A percentile compares a stretch with the other conserved stretches of the same genome.
Evolutionary conservation across 768 basidiomycete species (phyloP).

Genomic region (Boletales sp.): DNA sequence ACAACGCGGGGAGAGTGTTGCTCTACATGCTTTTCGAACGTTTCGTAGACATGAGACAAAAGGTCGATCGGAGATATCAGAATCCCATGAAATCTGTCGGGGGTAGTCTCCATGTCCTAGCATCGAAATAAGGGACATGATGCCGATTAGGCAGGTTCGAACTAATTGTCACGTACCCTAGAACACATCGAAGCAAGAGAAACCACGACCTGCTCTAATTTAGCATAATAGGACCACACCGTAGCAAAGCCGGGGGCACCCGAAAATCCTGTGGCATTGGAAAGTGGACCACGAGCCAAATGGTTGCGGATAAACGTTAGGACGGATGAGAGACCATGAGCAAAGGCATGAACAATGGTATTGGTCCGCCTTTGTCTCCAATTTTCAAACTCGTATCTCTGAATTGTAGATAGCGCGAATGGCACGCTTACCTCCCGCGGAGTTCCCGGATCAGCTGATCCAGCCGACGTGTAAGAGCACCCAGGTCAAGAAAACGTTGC

Average conservation of each 20-base stretch:
- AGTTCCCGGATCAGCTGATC: constrained; percentile 49
- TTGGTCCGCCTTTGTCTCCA: constrained; percentile 44
- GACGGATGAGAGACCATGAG: constrained; percentile 57
- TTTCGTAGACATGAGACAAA: constrained; percentile 58
- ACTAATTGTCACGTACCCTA: constrained; percentile 42
- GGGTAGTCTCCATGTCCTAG: constrained; percentile 32
- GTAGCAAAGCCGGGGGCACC: constrained; percentile 32
- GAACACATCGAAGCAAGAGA: constrained; percentile 57
- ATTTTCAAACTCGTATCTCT: constrained; percentile 5
- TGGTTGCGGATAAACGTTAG: constrained; percentile 48
- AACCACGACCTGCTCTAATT: constrained; percentile 45
- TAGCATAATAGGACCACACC: constrained; percentile 49
- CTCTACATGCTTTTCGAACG: constrained; percentile 51
- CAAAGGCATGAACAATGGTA: constrained; percentile 62
- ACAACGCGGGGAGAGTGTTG: constrained; percentile 46
- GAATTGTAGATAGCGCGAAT: neutral
- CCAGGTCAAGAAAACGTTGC: constrained; percentile 63
- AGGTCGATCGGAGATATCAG: constrained; percentile 46
- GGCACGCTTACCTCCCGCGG: constrained; percentile 43
- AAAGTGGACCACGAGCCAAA: constrained; percentile 40
- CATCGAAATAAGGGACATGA: constrained; percentile 6
- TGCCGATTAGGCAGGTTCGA: neutral
- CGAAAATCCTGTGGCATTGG: constrained; percentile 16
- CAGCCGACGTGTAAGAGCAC: constrained; percentile 62
- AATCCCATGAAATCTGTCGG: constrained; percentile 38